A percentile compares a stretch with the other conserved stretches of the same genome.
phyloP scores from a whole-genome alignment of 2,329 filamentous ascomycete genomes.

The Orbilia oligospora region DNA sequence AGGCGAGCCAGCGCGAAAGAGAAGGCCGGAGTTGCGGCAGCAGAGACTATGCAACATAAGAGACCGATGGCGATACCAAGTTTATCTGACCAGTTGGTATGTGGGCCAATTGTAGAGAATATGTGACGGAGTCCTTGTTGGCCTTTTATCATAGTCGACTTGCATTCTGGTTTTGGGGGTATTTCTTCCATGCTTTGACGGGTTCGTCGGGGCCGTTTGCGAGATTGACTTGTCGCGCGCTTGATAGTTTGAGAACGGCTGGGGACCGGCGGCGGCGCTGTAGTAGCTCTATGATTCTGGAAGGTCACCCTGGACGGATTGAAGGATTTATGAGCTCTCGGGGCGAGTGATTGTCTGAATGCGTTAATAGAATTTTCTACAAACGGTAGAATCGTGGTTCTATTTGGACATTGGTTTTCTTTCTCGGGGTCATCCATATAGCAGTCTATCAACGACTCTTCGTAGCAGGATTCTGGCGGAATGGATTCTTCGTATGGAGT shows the following conservation, averaged over 20 bases:
- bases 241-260: constrained; percentile 15
- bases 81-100: constrained; percentile 71
- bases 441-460: constrained; percentile 50
- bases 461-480: constrained; percentile 17
- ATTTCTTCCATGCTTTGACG: constrained; percentile 58
- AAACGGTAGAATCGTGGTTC: constrained; percentile 15
- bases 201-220: constrained; percentile 46
- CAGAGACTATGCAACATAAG: constrained; percentile 75
- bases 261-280: background rate
- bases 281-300: constrained; percentile 14
- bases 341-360: constrained; percentile 33
- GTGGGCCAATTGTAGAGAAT: constrained; percentile 79
- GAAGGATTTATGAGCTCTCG: constrained; percentile 39
- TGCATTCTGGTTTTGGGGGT: constrained; percentile 45
- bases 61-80: constrained; percentile 74
- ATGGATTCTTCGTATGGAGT: constrained; percentile 30
- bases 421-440: constrained; percentile 45
- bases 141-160: constrained; percentile 34
- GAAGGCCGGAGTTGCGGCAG: constrained; percentile 80
- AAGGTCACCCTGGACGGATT: constrained; percentile 32
- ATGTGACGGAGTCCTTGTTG: constrained; percentile 71
- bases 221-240: constrained; percentile 24
- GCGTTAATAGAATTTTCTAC: constrained; percentile 2
- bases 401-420: constrained; percentile 33
- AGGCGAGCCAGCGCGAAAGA: constrained; percentile 82